A percentile compares a stretch with the other conserved stretches of the same genome.
Evolutionary conservation across 2,329 filamentous ascomycete genomes (phyloP).

Genomic region (Neonectria faginata): DNA sequence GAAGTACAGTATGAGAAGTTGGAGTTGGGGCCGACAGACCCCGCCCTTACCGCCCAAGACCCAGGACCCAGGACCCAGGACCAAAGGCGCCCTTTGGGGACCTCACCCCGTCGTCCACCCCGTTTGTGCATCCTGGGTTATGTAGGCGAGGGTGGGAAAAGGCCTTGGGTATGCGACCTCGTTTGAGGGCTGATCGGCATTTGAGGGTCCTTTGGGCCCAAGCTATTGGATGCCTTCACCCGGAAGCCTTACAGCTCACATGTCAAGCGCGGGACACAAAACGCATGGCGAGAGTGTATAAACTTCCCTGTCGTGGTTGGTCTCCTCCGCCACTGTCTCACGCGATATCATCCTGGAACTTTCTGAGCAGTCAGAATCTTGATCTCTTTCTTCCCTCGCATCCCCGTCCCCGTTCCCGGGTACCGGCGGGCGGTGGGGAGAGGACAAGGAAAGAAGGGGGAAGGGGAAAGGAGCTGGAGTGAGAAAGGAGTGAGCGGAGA

Average conservation of each 20-base stretch:
- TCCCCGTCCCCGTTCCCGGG: not conserved
- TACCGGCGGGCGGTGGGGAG: constrained; percentile 10
- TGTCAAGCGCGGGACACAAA: constrained; percentile 42
- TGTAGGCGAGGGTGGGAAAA: constrained; percentile 28
- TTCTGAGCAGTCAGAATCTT: constrained; percentile 35
- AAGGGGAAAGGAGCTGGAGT: not conserved
- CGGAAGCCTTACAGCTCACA: constrained; percentile 45
- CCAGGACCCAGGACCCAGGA: constrained; percentile 17
- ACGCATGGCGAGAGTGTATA: constrained; percentile 37
- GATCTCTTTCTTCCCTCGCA: constrained; percentile 17
- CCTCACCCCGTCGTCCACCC: constrained; percentile 23
- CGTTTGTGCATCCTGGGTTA: constrained; percentile 16
- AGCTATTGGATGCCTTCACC: constrained; percentile 40
- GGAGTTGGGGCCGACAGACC: constrained; percentile 34
- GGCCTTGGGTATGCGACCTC: constrained; percentile 36
- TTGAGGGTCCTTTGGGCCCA: constrained; percentile 32
- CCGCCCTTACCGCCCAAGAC: constrained; percentile 43
- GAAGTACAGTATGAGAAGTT: constrained; percentile 17
- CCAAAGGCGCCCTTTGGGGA: constrained; percentile 36
- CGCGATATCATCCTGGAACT: constrained; percentile 35
- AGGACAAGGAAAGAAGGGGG: not conserved
- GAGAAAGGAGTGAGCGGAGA: constrained; percentile 14
- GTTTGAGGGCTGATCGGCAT: constrained; percentile 42
- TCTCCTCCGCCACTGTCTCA: constrained; percentile 34
- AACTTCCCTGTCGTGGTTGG: constrained; percentile 27